A percentile compares a stretch with the other conserved stretches of the same genome.
Evolutionary conservation across 2,329 filamentous ascomycete species (phyloP).

Genomic region (Helminthosporium solani): DNA sequence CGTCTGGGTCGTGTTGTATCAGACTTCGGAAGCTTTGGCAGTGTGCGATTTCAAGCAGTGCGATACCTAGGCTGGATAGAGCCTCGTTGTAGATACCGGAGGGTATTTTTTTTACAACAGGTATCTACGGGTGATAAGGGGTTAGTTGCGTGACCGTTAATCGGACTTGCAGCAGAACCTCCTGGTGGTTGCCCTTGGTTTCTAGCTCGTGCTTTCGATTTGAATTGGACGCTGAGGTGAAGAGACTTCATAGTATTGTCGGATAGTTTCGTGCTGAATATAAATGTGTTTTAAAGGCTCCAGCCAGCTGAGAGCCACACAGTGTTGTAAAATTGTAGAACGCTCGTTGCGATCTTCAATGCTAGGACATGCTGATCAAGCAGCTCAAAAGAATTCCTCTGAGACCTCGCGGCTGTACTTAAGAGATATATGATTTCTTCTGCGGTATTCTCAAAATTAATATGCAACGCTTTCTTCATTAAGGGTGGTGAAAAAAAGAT

Average conservation of each 20-base stretch:
- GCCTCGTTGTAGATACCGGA: slow-evolving; percentile 8
- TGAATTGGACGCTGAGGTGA: slow-evolving; percentile 1
- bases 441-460: not conserved
- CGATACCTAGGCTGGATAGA: slow-evolving; percentile 9
- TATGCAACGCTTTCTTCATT: not conserved
- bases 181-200: not conserved
- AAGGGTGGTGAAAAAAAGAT: not conserved
- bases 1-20: slow-evolving; percentile 5
- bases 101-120: not conserved
- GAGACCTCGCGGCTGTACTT: not conserved
- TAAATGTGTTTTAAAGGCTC: slow-evolving; percentile 2
- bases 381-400: not conserved
- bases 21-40: slow-evolving; percentile 6
- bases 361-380: slow-evolving; percentile 4
- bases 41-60: slow-evolving; percentile 10
- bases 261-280: slow-evolving; percentile 5
- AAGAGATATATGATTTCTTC: slow-evolving; percentile 3
- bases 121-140: not conserved
- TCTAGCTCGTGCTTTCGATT: not conserved
- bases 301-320: slow-evolving; percentile 1
- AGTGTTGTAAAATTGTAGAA: slow-evolving; percentile 5
- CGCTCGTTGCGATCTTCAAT: slow-evolving; percentile 4
- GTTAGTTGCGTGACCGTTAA: not conserved
- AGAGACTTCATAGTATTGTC: slow-evolving; percentile 1
- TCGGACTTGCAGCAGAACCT: not conserved